phyloP scores from a whole-genome alignment of 176 grass and related monocot species.

The Cenchrus fungigraminus region DNA sequence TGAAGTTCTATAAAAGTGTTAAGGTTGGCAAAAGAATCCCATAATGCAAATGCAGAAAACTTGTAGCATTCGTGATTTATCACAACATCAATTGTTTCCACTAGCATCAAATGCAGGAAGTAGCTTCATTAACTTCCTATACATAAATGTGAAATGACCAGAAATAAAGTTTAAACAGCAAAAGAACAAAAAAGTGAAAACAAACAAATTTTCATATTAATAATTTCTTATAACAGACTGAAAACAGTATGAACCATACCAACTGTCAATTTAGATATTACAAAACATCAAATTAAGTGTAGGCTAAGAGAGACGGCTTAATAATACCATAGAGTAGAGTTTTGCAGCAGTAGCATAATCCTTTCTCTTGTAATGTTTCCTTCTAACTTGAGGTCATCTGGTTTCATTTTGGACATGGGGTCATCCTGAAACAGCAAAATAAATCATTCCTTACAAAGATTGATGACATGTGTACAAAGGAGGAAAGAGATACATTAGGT shows the following conservation, averaged over 20 bases:
- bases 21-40: not conserved
- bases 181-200: not conserved
- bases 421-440: conserved; percentile 35
- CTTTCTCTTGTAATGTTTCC: conserved; percentile 37
- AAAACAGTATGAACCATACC: not conserved
- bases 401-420: conserved; percentile 3
- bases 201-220: not conserved
- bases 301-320: not conserved
- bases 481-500: not conserved
- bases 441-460: not conserved
- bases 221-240: not conserved
- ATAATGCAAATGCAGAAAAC: not conserved
- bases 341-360: conserved; percentile 43
- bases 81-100: not conserved
- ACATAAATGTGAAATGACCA: not conserved
- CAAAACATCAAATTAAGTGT: not conserved
- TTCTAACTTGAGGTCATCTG: conserved; percentile 42
- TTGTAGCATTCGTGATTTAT: not conserved
- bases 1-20: not conserved
- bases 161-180: not conserved
- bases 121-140: not conserved
- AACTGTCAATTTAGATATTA: not conserved
- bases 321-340: conserved; percentile 38
- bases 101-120: not conserved
- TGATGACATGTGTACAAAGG: not conserved